These are phyloP conservation scores for Diversispora epigaea DNA, from an alignment of 192 early-diverging fungal species.

Conservation along the genomic window DNA sequence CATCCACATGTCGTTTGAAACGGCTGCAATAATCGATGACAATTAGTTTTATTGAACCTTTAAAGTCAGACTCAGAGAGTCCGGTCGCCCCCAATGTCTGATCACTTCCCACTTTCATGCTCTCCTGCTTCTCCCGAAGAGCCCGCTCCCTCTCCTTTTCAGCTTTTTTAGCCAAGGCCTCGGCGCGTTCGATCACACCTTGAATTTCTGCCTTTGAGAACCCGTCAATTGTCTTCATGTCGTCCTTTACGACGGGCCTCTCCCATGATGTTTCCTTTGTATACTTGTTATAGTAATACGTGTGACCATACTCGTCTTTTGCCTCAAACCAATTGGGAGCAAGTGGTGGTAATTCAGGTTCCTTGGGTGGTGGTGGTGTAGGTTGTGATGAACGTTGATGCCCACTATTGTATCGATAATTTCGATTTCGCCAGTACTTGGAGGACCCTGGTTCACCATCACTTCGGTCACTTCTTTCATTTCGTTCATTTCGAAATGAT, in stretches of 20 bases:
- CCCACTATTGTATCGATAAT: neutral
- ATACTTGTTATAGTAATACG: slow-evolving; percentile 12
- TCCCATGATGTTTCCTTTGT: slow-evolving; percentile 3
- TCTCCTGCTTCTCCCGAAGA: neutral
- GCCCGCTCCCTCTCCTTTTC: slow-evolving; percentile 9
- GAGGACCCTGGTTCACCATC: neutral
- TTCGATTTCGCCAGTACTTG: neutral
- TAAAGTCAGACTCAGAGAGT: neutral
- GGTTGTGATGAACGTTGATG: neutral
- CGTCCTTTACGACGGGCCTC: slow-evolving; percentile 8
- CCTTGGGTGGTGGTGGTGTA: neutral
- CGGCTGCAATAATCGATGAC: slow-evolving; percentile 9
- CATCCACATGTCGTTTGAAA: neutral
- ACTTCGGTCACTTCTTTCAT: neutral
- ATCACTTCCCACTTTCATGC: neutral
- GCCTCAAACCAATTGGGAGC: slow-evolving; percentile 18
- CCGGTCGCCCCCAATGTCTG: neutral
- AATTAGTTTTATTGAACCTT: neutral
- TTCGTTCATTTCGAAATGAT: neutral
- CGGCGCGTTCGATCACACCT: slow-evolving; percentile 18
- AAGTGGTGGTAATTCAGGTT: slow-evolving; percentile 8
- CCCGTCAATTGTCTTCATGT: neutral
- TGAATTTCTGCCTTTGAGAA: neutral
- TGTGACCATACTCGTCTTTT: slow-evolving; percentile 2
- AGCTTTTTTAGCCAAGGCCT: neutral